Evolutionary conservation across 2,329 filamentous ascomycete genomes (phyloP), one percentile per base, ranked within the genome.

Genomic region (Trichoderma semiorbis): DNA sequence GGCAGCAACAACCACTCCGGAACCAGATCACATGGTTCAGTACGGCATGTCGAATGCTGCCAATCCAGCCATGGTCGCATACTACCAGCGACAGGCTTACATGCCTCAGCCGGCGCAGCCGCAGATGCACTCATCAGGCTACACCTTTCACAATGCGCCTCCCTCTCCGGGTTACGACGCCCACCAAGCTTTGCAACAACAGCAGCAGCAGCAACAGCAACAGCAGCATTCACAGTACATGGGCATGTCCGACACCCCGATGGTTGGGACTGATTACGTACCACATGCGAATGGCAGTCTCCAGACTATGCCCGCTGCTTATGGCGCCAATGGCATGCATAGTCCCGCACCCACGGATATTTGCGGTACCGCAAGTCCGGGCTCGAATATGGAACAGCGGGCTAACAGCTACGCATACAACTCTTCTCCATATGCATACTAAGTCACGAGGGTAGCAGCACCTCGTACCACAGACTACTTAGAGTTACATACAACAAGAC

Each of bases 1-100:
- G 14, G 73, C 77, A 10, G 77, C 76, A 5, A 72, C 74, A 7
- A 74, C 76, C 26, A 75, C 73, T n/a, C 74, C 77, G 18, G 78
- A 78, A 34, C 70, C 75, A 16, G 80, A 81, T 58, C 77, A 77
- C 16, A 81, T 80, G 73, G 26, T 60, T 21, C 78, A 80, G 64
- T 82, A 83, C 75, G 78, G 78, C 70, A 82, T 83, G 39, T 80
- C 81, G 24, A 55, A 81, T 8, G 78, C 76, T 26, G 72, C 77
- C 6, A 79, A 81, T 65, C 80, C 81, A 16, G 77, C 78, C 10
- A 73, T 82, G 43, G 80, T 80, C 3, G 77, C 77, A 14, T 83
- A 81, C 69, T 75, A 82, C 8, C 81, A 83, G 57, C 78, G 81
- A 7, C 78, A 79, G 30, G 78, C 79, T 6, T 79, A 79, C 36